Conservation (phyloP, 768 basidiomycete species). For the Auricularia heimuer region DNA sequence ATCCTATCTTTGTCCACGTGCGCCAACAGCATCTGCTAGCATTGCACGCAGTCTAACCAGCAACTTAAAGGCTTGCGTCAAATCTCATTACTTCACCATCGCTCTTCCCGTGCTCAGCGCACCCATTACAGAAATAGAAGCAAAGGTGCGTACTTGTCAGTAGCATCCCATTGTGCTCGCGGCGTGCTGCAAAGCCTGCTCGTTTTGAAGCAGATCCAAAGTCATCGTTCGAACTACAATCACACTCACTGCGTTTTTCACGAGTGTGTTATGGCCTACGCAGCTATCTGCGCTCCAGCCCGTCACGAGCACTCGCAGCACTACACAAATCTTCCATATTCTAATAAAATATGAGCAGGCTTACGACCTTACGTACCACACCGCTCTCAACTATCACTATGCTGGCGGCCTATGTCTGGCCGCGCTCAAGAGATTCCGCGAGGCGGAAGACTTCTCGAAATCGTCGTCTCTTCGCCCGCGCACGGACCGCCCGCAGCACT, state of each 20-base stretch:
- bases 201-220: too few relatives aligned
- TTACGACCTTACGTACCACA: conserved; percentile 58
- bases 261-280: too few relatives aligned
- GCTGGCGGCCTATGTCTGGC: conserved; percentile 60
- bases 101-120: conserved; percentile 51
- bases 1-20: conserved; percentile 57
- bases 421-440: conserved; percentile 52
- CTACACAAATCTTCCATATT: neutral
- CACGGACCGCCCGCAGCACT: conserved; percentile 47
- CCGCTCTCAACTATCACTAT: conserved; percentile 81
- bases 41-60: neutral
- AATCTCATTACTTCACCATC: conserved; percentile 39
- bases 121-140: conserved; percentile 62
- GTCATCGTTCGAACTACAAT: neutral
- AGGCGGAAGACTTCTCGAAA: conserved; percentile 77
- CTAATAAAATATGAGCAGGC: conserved; percentile 8
- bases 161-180: neutral
- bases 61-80: conserved; percentile 43
- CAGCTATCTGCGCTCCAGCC: too few relatives aligned
- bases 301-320: too few relatives aligned
- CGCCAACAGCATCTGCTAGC: conserved; percentile 13
- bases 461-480: conserved; percentile 57
- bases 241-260: neutral
- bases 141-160: conserved; percentile 9
- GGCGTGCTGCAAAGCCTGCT: too few relatives aligned